Base-by-base conservation (phyloP, 1,284 basidiomycete species). In the Singerocomus rubriflavus region DNA sequence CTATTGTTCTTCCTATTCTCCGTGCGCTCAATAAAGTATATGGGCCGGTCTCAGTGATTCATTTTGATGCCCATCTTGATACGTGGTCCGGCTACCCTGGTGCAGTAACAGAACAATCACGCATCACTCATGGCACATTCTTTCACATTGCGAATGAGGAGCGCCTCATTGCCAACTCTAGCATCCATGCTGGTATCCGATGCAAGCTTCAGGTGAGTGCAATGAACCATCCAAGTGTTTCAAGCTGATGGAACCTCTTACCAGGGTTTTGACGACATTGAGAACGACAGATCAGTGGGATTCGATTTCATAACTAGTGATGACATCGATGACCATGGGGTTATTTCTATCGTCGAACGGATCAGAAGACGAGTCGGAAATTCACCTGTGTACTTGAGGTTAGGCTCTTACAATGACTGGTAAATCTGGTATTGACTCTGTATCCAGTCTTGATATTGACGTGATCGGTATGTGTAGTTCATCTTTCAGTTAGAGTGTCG, bases 61-160 rank as follows among this genome's bases (percentile, higher is more conserved):
- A 91, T 65, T 90, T 91, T 55, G 88, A 91, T 61, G 84, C 86
- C 0, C 88, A 91, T 67, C 70, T 89, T 33, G 80, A 84, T 57
- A 82, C 82, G 8, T 84, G 88, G 86, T 7, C 21, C 13, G 41
- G 41, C 30, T 82, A 84, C 59, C 72, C 78, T 12, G 81, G 81
- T 29, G 68, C 73, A 46, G 64, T 66, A 12, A 78, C 81, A 1
- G 75, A 78, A 33, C 83, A 86, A 61, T 83, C 84, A 33, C 79
- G 76, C 41, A 72, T 88, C 41, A 89, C 81, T 0, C 88, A 90
- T 59, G 88, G 88, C 44, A 88, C 85, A 11, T 91, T 88, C 70
- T 91, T 91, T 70, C 78, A 80, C 62, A 63, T 85, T 33, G 89
- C 89, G 1, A 73, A 77, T 34, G 77, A 88, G 59, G 88, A 92